Base-by-base conservation (phyloP, 148 eudicot genomes). In the Vaccinium corymbosum region DNA sequence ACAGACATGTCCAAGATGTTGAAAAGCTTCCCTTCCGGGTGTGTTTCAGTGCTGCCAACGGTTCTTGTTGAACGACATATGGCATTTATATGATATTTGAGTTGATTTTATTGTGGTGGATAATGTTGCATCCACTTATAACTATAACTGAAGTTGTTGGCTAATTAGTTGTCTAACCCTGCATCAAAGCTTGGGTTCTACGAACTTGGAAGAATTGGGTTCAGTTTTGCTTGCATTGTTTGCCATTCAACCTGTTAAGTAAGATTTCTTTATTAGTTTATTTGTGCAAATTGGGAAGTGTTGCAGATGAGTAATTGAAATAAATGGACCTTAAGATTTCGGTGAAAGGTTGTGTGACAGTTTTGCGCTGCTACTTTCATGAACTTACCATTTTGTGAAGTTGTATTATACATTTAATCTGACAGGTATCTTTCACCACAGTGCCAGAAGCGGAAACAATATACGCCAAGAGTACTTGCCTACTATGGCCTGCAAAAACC, bases 401-500 rank as follows among this genome's bases (percentile, higher is more conserved):
- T 38, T 51, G 61, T 77, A 38, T 66, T 55, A 53, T 81, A 53
- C 83, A 59, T 27, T 74, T 22, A 13, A 78, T 32, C 48, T 76
- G 22, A 76, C 35, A 75, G 42, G 27, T 50, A 52, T 80, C 55
- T 81, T 53, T 52, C 46, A 29, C 17, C 61, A 13, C 87, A 87
- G 85, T 83, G 77, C 79, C 80, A n/a, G 83, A 86, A 82, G 88
- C 89, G 85, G 80, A 91, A 85, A 76, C 79, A 81, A 80, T 88
- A 87, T 85, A 78, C 81, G 25, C 20, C 88, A 2, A 89, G 85
- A 51, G 87, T 96, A 83, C 62, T 80, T 86, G 93, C 97, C 75
- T 94, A 96, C 87, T 90, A 96, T 83, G 95, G 98, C 83, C 83
- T 96, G 80, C 90, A 87, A 88, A 75, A 61, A 79, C 98, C 98